Evolutionary conservation across 495 filamentous ascomycete genomes (phyloP).

Genomic region (Penicillium chermesinum): DNA sequence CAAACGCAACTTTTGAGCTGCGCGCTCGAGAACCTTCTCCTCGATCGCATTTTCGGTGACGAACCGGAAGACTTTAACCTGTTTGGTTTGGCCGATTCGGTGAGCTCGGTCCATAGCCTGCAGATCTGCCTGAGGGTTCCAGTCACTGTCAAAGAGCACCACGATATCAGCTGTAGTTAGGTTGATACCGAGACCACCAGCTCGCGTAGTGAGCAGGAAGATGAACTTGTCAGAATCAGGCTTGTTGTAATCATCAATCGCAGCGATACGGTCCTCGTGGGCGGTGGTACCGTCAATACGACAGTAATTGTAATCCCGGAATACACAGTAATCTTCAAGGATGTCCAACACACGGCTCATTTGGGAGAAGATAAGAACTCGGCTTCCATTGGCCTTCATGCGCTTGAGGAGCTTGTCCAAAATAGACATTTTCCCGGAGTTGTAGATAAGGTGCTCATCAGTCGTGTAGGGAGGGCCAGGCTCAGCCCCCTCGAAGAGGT

Average conservation of each 20-base stretch:
- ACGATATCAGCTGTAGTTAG: constrained; percentile 94
- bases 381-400: constrained; percentile 78
- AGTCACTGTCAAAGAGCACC: constrained; percentile 97
- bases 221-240: constrained; percentile 93
- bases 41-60: constrained; percentile 98
- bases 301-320: constrained; percentile 91
- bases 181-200: constrained; percentile 98
- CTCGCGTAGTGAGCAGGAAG: constrained; percentile 94
- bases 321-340: constrained; percentile 96
- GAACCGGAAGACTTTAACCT: constrained; percentile 93
- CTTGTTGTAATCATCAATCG: constrained; percentile 98
- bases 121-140: constrained; percentile 97
- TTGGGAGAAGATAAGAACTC: constrained; percentile 97
- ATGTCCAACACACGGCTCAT: constrained; percentile 98
- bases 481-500: constrained; percentile 96
- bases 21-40: constrained; percentile 96
- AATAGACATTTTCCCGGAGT: constrained; percentile 96
- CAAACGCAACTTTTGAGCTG: constrained; percentile 92
- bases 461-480: constrained; percentile 97
- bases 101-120: constrained; percentile 99
- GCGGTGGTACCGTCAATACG: constrained; percentile 97
- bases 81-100: constrained; percentile 97
- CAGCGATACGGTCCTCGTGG: constrained; percentile 94
- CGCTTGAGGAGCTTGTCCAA: constrained; percentile 86
- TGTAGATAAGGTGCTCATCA: constrained; percentile 90